Evolutionary conservation across 2,329 filamentous ascomycete genomes (phyloP).

Genomic region (Trichoderma afroharzianum): DNA sequence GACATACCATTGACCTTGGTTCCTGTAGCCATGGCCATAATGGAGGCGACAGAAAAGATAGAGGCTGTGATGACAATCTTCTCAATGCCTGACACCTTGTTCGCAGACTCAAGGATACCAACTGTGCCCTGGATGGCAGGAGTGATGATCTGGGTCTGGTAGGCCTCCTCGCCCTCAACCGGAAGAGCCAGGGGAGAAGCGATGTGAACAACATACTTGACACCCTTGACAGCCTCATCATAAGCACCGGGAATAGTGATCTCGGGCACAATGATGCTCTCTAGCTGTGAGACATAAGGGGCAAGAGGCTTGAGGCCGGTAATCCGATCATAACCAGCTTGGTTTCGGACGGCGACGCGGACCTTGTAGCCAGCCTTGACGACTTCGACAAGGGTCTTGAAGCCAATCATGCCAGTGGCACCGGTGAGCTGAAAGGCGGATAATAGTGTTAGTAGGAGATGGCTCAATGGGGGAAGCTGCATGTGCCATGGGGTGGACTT

Average conservation of each 20-base stretch:
- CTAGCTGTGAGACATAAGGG: constrained; percentile 20
- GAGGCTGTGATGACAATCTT: constrained; percentile 43
- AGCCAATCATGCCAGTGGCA: constrained; percentile 31
- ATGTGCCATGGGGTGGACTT: not conserved
- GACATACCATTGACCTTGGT: constrained; percentile 2
- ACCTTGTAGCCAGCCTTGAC: constrained; percentile 27
- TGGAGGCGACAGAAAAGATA: constrained; percentile 23
- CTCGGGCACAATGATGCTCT: constrained; percentile 34
- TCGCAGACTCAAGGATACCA: constrained; percentile 36
- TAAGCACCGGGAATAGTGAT: constrained; percentile 36
- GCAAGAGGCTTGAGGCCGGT: constrained; percentile 11
- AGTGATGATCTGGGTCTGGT: constrained; percentile 25
- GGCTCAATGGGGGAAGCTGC: not conserved
- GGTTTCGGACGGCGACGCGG: constrained; percentile 29
- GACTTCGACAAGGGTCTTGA: constrained; percentile 24
- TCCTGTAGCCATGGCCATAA: not conserved
- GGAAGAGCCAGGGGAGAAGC: constrained; percentile 25
- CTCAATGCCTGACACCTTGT: constrained; percentile 32
- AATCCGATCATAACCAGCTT: constrained; percentile 20
- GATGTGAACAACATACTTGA: constrained; percentile 36
- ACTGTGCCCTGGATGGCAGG: constrained; percentile 36
- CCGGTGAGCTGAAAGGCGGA: constrained; percentile 25
- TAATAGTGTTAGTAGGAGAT: not conserved
- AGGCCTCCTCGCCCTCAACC: not conserved
- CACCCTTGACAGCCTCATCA: constrained; percentile 37